Percentiles rank a stretch among this genome's conserved stretches.
Evolutionary conservation across 225 moss, liverwort and hornwort genomes (phyloP).

Genomic region (Pseudisothecium myosuroides): DNA sequence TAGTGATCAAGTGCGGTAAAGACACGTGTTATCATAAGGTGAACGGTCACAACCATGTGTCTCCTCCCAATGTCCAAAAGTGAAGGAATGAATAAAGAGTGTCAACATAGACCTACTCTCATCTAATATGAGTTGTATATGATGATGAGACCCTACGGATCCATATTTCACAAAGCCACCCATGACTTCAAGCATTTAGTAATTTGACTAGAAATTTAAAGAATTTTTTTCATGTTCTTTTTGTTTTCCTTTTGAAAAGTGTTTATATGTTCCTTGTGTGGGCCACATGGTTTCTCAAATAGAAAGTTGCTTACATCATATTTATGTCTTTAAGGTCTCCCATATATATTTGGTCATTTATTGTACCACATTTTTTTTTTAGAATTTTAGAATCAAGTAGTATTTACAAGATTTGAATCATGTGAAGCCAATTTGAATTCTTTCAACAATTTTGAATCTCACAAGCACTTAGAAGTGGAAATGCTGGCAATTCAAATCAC

Average conservation of each 20-base stretch:
- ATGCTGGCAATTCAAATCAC: neutral
- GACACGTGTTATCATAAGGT: rapidly evolving
- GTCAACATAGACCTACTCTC: neutral
- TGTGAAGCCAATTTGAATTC: neutral
- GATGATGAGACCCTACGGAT: neutral
- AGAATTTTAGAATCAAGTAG: neutral
- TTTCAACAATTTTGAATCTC: neutral
- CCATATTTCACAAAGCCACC: neutral
- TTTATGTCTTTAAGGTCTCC: neutral
- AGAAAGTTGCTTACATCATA: neutral
- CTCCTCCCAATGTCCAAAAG: rapidly evolving
- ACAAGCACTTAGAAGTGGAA: neutral
- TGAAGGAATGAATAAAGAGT: neutral
- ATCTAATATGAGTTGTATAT: neutral
- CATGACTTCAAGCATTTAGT: neutral
- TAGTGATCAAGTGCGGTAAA: rapidly evolving
- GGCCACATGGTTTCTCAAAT: rapidly evolving
- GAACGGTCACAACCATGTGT: rapidly evolving
- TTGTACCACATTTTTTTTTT: rapidly evolving
- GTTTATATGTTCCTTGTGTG: neutral
- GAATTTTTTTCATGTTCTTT: neutral
- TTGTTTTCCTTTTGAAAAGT: neutral
- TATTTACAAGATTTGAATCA: neutral
- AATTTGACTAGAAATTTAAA: neutral
- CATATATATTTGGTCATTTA: neutral